A percentile compares a stretch with the other conserved stretches of the same genome.
Evolutionary conservation across 1,284 basidiomycete genomes (phyloP).

Genomic region (Mycena citricolor): DNA sequence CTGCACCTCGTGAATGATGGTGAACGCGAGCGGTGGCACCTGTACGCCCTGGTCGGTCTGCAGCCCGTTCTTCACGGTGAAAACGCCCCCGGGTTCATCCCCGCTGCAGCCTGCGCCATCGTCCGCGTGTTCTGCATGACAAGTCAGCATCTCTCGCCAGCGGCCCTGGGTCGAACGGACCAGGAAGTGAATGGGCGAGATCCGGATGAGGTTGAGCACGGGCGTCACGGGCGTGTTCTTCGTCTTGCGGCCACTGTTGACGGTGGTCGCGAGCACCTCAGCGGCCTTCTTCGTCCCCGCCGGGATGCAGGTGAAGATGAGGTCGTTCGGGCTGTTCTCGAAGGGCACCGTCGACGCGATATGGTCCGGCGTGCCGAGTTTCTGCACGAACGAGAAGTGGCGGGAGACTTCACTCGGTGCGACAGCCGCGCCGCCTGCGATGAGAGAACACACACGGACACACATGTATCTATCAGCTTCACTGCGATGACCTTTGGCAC

Average conservation of each 20-base stretch:
- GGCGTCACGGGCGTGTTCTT: background rate
- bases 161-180: too few species aligned
- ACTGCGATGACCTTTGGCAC: too few species aligned
- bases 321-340: background rate
- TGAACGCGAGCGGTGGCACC: too few species aligned
- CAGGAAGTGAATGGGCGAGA: background rate
- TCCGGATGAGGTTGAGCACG: conserved; percentile 9
- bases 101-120: too few species aligned
- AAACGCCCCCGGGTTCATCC: too few species aligned
- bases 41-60: too few species aligned
- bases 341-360: conserved; percentile 1
- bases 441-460: background rate
- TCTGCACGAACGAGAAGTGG: conserved; percentile 2
- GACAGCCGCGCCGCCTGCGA: background rate
- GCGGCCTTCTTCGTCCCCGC: background rate
- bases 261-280: background rate
- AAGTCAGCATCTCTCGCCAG: too few species aligned
- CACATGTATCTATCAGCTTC: too few species aligned
- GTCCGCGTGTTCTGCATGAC: too few species aligned
- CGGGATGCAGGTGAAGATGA: conserved; percentile 10
- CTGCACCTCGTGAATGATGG: too few species aligned
- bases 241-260: conserved; percentile 3
- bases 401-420: background rate
- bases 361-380: background rate
- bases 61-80: too few species aligned